Evolutionary conservation across 208 protist genomes (phyloP).

Genomic region (Hexamita inflata): DNA sequence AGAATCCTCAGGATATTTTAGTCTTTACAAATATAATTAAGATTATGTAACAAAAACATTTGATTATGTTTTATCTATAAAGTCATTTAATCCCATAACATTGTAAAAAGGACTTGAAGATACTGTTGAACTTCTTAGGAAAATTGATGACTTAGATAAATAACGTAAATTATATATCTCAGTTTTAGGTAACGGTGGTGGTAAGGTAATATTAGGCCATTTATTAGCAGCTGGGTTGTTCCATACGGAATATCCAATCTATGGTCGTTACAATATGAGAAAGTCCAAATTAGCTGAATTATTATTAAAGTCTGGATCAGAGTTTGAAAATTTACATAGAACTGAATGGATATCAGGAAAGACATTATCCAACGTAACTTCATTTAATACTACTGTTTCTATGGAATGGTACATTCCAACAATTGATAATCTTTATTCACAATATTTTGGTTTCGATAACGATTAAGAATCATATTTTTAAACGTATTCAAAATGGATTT

Average conservation of each 20-base stretch:
- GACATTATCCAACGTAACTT: background rate
- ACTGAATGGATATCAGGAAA: background rate
- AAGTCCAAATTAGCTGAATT: background rate
- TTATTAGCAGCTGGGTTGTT: background rate
- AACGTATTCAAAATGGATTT: background rate
- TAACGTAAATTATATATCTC: too few species aligned
- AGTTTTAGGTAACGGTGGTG: conserved; percentile 13
- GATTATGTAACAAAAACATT: too few species aligned
- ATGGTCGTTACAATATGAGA: conserved; percentile 9
- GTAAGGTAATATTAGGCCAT: conserved; percentile 8
- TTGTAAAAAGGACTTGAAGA: too few species aligned
- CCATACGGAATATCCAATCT: conserved; percentile 9
- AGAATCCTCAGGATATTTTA: too few species aligned
- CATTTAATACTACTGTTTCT: background rate
- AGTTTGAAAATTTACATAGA: background rate
- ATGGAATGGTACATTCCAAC: background rate
- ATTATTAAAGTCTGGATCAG: background rate
- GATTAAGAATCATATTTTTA: background rate
- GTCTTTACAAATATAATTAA: too few species aligned
- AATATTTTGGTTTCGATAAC: conserved; percentile 5
- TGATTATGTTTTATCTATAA: too few species aligned
- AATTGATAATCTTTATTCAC: background rate
- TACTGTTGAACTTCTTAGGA: too few species aligned
- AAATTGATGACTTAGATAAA: too few species aligned
- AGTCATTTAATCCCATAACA: too few species aligned